Conservation (phyloP, 805 yeast genomes). For the Schwanniomyces polymorphus region DNA sequence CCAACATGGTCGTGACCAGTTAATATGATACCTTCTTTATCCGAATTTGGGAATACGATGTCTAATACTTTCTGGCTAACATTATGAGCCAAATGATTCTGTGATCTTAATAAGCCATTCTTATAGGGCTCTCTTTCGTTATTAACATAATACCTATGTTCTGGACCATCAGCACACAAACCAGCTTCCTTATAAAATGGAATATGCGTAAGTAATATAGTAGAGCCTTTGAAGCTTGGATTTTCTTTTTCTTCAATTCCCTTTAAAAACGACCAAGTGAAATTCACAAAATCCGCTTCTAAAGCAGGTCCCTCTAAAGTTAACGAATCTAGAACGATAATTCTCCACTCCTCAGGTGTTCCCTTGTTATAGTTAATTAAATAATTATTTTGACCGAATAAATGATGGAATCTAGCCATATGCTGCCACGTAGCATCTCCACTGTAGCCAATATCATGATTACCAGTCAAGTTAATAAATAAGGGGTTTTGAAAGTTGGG, state of each 20-base stretch:
- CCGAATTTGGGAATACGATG: constrained; percentile 62
- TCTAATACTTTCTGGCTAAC: constrained; percentile 68
- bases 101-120: constrained; percentile 72
- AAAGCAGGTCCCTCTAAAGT: constrained; percentile 88
- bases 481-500: constrained; percentile 56
- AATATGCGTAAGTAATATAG: constrained; percentile 82
- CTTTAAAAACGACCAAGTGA: constrained; percentile 73
- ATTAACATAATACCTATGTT: constrained; percentile 45
- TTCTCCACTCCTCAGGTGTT: constrained; percentile 73
- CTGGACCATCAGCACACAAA: constrained; percentile 84
- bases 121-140: constrained; percentile 65
- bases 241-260: constrained; percentile 50
- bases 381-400: constrained; percentile 85
- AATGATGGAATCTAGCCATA: constrained; percentile 68
- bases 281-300: constrained; percentile 65
- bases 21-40: constrained; percentile 73
- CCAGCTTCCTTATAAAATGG: constrained; percentile 86
- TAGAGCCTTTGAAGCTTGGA: constrained; percentile 64
- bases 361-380: constrained; percentile 69
- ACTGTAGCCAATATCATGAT: constrained; percentile 93
- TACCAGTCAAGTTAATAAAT: constrained; percentile 85
- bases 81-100: constrained; percentile 76
- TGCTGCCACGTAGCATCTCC: constrained; percentile 95
- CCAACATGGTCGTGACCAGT: constrained; percentile 98
- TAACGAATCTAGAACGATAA: constrained; percentile 84